Conservation (phyloP, 2,329 filamentous ascomycete species). For the Penicillium sp. region DNA sequence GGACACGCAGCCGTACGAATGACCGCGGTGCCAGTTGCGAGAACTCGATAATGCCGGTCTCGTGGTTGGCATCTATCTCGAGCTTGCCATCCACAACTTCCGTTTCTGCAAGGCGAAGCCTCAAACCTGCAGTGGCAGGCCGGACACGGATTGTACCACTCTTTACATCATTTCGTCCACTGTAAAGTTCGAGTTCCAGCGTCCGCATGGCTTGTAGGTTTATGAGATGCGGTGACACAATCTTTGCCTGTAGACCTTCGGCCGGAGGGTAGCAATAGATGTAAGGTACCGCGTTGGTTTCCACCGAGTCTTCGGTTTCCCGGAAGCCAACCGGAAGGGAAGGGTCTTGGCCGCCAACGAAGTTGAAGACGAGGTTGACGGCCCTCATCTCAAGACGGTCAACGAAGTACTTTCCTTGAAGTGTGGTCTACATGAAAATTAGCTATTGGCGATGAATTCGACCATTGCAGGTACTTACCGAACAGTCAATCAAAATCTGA, state of each 20-base stretch:
- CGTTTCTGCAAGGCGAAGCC: constrained; percentile 55
- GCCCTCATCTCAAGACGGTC: constrained; percentile 65
- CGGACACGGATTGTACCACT: constrained; percentile 53
- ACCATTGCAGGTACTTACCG: constrained; percentile 34
- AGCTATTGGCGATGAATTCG: constrained; percentile 1
- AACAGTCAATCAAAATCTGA: constrained; percentile 51
- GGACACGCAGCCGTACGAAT: constrained; percentile 57
- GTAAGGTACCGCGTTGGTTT: constrained; percentile 55
- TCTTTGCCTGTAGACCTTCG: constrained; percentile 65
- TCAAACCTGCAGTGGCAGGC: constrained; percentile 60
- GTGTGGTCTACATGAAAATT: constrained; percentile 31
- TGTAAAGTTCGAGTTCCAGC: constrained; percentile 69
- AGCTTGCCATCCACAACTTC: constrained; percentile 44
- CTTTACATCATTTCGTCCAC: constrained; percentile 69
- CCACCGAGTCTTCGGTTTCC: constrained; percentile 33
- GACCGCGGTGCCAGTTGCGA: constrained; percentile 30
- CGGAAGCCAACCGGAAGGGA: constrained; percentile 38
- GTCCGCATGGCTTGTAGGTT: constrained; percentile 77
- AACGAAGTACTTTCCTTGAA: constrained; percentile 70
- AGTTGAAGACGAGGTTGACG: constrained; percentile 42
- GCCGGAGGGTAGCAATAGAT: constrained; percentile 72
- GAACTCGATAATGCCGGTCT: constrained; percentile 50
- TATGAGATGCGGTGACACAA: constrained; percentile 67
- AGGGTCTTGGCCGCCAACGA: constrained; percentile 29
- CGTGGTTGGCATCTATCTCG: constrained; percentile 43